Percentiles rank a stretch among this genome's conserved stretches.
phyloP scores from a whole-genome alignment of 371 early-diverging fungal genomes.

The Fennellomyces sp. region DNA sequence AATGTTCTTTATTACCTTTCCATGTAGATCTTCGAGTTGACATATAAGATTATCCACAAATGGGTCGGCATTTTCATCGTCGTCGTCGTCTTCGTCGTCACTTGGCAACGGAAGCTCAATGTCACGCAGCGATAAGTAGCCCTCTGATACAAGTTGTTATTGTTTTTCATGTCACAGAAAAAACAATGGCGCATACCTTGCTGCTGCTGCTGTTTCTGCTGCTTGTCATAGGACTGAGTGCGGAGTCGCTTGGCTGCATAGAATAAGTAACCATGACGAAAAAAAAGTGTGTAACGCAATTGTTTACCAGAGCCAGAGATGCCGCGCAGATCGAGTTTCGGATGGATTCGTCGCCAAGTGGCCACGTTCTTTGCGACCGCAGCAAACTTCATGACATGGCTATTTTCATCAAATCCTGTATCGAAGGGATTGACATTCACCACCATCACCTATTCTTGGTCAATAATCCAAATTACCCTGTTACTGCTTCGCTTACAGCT shows the following conservation, averaged over 20 bases:
- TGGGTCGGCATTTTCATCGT: conserved; percentile 42
- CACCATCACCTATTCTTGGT: conserved; percentile 48
- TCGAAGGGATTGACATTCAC: conserved; percentile 75
- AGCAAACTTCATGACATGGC: conserved; percentile 71
- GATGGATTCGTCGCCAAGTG: conserved; percentile 47
- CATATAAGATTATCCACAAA: conserved; percentile 46
- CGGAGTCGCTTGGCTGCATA: conserved; percentile 21
- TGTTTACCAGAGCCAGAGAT: conserved; percentile 26
- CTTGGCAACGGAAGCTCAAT: conserved; percentile 1
- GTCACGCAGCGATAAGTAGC: conserved; percentile 6
- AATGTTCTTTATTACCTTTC: conserved; percentile 35
- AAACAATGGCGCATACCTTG: background rate
- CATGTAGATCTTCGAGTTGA: conserved; percentile 49
- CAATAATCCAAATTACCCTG: no score
- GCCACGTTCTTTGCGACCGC: conserved; percentile 67
- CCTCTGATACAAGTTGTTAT: background rate
- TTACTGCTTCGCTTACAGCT: conserved; percentile 43
- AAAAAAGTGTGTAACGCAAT: background rate
- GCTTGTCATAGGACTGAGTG: conserved; percentile 10
- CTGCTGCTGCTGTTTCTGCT: background rate
- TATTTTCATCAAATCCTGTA: conserved; percentile 63
- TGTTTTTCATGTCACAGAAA: background rate
- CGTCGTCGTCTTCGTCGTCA: conserved; percentile 39
- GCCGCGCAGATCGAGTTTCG: conserved; percentile 38
- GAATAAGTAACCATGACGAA: background rate